Evolutionary conservation across 164 flowering plant genomes (phyloP).

Genomic region (Aristolochia californica): DNA sequence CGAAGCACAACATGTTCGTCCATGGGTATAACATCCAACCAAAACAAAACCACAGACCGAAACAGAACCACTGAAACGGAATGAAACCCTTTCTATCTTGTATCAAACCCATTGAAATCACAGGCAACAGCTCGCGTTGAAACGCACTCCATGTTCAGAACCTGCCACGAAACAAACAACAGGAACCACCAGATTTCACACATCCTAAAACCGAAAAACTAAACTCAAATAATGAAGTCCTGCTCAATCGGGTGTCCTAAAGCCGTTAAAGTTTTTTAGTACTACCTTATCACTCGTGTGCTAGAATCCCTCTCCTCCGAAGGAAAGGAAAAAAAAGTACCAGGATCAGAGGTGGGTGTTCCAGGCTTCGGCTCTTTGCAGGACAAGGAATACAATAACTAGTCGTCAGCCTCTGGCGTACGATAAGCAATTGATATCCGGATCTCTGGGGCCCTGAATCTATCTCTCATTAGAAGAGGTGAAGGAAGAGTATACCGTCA

Average conservation of each 20-base stretch:
- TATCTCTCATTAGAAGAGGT: not conserved
- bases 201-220: not conserved
- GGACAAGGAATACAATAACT: no score
- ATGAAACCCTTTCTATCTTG: no score
- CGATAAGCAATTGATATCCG: not conserved
- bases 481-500: conserved; percentile 2
- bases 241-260: not conserved
- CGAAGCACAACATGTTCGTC: no score
- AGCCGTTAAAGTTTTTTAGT: not conserved
- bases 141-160: no score
- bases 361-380: no score
- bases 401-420: conserved; percentile 7
- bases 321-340: conserved; percentile 5
- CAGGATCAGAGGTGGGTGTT: conserved; percentile 5
- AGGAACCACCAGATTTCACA: no score
- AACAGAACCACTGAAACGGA: no score
- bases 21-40: no score
- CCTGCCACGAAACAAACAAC: no score
- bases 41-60: no score
- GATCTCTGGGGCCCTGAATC: not conserved
- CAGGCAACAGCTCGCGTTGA: no score
- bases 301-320: not conserved
- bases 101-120: no score
- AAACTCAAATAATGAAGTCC: not conserved
- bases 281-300: not conserved